These are phyloP conservation scores for Hordeum pubiflorum DNA, from an alignment of 202 grass and related monocot genomes.

Conservation along the genomic window DNA sequence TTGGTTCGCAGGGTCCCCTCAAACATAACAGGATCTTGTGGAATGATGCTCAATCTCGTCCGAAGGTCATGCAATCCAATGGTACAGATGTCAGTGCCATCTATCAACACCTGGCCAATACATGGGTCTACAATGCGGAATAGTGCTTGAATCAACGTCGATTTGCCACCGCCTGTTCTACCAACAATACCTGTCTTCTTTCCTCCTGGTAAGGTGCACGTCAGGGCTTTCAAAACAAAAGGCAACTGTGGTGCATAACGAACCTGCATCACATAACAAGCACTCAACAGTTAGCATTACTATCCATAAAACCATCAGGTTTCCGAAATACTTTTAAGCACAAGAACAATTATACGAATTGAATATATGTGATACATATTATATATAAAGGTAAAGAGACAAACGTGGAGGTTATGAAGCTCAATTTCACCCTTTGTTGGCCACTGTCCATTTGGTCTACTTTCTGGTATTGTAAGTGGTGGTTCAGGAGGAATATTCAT, in stretches of 20 bases:
- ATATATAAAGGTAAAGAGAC: conserved; percentile 14
- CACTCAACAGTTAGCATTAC: no score
- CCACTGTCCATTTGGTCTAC: conserved; percentile 28
- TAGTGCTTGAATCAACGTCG: conserved; percentile 57
- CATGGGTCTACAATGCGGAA: conserved; percentile 60
- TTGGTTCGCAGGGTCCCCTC: conserved; percentile 71
- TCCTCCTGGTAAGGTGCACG: conserved; percentile 48
- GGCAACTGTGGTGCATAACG: conserved; percentile 47
- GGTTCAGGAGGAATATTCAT: conserved; percentile 55
- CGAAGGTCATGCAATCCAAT: conserved; percentile 79
- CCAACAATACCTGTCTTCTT: conserved; percentile 74
- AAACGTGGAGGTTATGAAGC: conserved; percentile 47
- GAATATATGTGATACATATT: no score
- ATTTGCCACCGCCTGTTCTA: conserved; percentile 65
- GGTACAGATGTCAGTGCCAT: conserved; percentile 53
- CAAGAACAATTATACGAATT: no score
- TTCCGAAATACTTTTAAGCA: no score
- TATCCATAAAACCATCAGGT: no score
- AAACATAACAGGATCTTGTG: no score
- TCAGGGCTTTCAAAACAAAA: conserved; percentile 56
- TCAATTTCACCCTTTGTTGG: conserved; percentile 56
- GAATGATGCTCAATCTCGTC: conserved; percentile 80
- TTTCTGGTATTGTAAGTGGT: conserved; percentile 37
- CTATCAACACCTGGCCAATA: conserved; percentile 49
- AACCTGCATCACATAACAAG: conserved; percentile 33